phyloP scores from a whole-genome alignment of 768 basidiomycete genomes.

The Phylloporus arenicola region DNA sequence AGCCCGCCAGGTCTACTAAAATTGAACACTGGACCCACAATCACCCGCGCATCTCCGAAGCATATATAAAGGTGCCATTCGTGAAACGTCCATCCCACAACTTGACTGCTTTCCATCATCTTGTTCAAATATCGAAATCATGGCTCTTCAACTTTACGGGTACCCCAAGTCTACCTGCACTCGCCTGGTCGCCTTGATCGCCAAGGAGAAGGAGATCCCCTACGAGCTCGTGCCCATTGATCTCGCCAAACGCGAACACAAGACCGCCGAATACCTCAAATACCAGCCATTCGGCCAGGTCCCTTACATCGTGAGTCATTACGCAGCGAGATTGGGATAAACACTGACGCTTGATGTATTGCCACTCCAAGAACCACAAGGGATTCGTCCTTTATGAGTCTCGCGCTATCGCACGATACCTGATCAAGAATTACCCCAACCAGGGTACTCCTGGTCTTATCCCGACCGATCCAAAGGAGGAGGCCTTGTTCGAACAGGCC shows the following conservation, averaged over 20 bases:
- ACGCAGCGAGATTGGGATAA: no score
- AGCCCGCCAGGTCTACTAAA: not conserved
- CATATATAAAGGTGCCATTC: not conserved
- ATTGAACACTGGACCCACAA: not conserved
- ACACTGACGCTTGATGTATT: not conserved
- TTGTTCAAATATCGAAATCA: not conserved
- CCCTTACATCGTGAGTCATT: slow-evolving; percentile 27
- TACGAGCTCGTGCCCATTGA: slow-evolving; percentile 47
- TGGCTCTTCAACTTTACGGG: slow-evolving; percentile 21
- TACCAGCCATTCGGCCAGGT: slow-evolving; percentile 56
- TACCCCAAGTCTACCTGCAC: slow-evolving; percentile 39
- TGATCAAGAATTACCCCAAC: slow-evolving; percentile 34
- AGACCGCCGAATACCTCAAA: slow-evolving; percentile 38
- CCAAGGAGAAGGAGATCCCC: slow-evolving; percentile 51
- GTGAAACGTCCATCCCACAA: not conserved
- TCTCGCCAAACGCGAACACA: slow-evolving; percentile 40
- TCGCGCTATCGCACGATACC: slow-evolving; percentile 40
- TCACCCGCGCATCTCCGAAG: not conserved
- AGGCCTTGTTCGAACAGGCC: slow-evolving; percentile 49
- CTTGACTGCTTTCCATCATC: not conserved
- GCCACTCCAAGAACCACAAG: slow-evolving; percentile 28
- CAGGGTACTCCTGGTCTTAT: slow-evolving; percentile 32
- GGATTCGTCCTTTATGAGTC: slow-evolving; percentile 41
- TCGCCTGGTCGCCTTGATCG: slow-evolving; percentile 43
- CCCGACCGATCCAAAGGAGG: slow-evolving; percentile 31